Evolutionary conservation across 352 stramenopile genomes (phyloP).

Genomic region (Phytophthora multivora): DNA sequence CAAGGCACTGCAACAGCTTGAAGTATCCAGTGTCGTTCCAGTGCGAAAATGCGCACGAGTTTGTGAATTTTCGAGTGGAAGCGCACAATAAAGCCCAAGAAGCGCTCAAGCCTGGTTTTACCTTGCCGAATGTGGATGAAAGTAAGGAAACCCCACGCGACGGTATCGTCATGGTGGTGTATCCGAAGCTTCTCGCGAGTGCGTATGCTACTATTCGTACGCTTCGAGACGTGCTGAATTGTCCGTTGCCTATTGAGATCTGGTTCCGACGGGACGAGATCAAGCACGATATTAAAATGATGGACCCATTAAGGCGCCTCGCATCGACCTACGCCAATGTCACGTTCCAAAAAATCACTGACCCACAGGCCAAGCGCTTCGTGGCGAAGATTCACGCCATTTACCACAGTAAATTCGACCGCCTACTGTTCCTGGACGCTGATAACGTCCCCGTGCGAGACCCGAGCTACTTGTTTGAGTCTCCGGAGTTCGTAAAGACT

Average conservation of each 20-base stretch:
- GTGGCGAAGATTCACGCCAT: conserved; percentile 56
- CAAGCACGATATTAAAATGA: conserved; percentile 20
- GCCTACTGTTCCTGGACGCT: conserved; percentile 56
- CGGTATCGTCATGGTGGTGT: conserved; percentile 57
- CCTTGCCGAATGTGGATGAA: conserved; percentile 6
- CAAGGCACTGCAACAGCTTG: conserved; percentile 33
- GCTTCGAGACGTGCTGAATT: conserved; percentile 37
- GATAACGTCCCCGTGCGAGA: conserved; percentile 60
- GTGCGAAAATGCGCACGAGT: conserved; percentile 40
- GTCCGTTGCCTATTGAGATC: conserved; percentile 52
- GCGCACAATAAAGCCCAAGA: not conserved
- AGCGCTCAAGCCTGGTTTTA: conserved; percentile 15
- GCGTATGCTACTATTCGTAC: conserved; percentile 44
- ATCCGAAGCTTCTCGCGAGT: conserved; percentile 50
- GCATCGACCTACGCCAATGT: conserved; percentile 25
- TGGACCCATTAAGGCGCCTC: conserved; percentile 30
- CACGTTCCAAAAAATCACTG: conserved; percentile 29
- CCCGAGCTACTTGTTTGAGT: conserved; percentile 38
- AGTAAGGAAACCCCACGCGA: not conserved
- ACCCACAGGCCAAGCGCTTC: conserved; percentile 37
- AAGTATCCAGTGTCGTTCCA: conserved; percentile 28
- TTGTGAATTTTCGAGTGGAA: conserved; percentile 36
- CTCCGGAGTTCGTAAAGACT: conserved; percentile 35
- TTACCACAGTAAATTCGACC: conserved; percentile 45
- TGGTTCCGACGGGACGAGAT: conserved; percentile 52